phyloP scores from a whole-genome alignment of 1,284 basidiomycete genomes.

The Cronartium quercuum region DNA sequence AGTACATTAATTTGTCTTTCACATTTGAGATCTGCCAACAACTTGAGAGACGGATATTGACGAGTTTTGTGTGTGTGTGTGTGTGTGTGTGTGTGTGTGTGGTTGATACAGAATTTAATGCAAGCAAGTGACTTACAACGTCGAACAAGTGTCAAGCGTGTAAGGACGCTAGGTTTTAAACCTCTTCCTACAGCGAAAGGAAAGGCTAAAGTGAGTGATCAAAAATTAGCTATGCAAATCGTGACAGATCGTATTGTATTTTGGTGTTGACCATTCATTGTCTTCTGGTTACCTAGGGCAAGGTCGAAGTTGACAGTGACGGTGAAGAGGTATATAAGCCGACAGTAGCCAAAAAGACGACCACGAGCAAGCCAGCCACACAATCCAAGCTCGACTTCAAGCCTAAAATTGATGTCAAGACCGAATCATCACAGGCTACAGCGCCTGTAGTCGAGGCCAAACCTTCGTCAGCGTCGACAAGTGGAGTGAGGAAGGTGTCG shows the following conservation, averaged over 20 bases:
- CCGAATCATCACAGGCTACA: neutral
- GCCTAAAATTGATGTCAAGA: neutral
- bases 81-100: neutral
- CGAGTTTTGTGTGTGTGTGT: neutral
- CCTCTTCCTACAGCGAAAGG: neutral
- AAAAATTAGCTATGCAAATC: neutral
- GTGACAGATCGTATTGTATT: neutral
- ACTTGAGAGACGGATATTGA: neutral
- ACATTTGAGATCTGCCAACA: neutral
- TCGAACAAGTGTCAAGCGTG: conserved; percentile 19
- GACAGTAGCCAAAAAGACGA: conserved; percentile 7
- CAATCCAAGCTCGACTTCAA: conserved; percentile 21
- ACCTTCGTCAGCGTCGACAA: neutral
- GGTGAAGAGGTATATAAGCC: conserved; percentile 32
- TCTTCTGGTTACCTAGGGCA: neutral
- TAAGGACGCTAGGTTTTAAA: conserved; percentile 17
- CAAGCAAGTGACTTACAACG: conserved; percentile 1
- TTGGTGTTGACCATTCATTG: neutral
- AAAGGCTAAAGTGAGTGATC: conserved; percentile 12
- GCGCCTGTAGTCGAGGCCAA: neutral
- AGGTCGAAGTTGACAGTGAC: conserved; percentile 28
- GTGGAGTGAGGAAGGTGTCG: neutral
- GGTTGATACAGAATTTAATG: conserved; percentile 4
- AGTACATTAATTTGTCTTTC: conserved; percentile 47
- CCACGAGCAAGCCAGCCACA: neutral